Conservation (phyloP, 495 filamentous ascomycete genomes). For the Xylona heveae region DNA sequence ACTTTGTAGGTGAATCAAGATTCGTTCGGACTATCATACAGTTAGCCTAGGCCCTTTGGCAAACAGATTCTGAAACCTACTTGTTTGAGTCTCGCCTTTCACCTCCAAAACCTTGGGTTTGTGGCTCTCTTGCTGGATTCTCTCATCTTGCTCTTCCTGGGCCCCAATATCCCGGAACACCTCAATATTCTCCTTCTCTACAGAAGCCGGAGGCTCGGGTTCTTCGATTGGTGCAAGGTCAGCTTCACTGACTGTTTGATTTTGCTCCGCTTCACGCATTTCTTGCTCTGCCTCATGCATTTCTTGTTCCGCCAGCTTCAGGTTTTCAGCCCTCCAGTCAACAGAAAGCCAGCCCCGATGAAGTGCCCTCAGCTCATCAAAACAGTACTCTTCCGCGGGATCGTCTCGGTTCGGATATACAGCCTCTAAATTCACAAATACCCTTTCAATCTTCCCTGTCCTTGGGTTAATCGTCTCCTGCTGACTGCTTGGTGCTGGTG, state of each 20-base stretch:
- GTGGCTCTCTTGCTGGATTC: conserved; percentile 3
- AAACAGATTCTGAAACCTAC: too few species aligned
- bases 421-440: conserved; percentile 66
- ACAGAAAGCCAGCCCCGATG: conserved; percentile 67
- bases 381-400: conserved; percentile 49
- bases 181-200: background rate
- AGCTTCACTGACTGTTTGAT: background rate
- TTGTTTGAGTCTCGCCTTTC: conserved; percentile 61
- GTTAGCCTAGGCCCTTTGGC: too few species aligned
- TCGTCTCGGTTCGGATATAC: conserved; percentile 62
- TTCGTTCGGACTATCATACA: conserved; percentile 61
- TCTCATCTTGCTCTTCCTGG: conserved; percentile 3
- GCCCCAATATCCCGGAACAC: conserved; percentile 1
- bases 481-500: conserved; percentile 21
- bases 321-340: too few species aligned
- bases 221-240: too few species aligned
- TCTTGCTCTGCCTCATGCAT: conserved; percentile 27
- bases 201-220: too few species aligned
- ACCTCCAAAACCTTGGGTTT: conserved; percentile 61
- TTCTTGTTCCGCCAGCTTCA: too few species aligned
- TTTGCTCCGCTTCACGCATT: conserved; percentile 1
- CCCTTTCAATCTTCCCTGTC: conserved; percentile 58
- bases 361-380: conserved; percentile 76
- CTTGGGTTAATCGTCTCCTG: conserved; percentile 59
- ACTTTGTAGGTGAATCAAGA: conserved; percentile 61